phyloP scores from a whole-genome alignment of 202 grass and related monocot genomes.

The Eragrostis tef region DNA sequence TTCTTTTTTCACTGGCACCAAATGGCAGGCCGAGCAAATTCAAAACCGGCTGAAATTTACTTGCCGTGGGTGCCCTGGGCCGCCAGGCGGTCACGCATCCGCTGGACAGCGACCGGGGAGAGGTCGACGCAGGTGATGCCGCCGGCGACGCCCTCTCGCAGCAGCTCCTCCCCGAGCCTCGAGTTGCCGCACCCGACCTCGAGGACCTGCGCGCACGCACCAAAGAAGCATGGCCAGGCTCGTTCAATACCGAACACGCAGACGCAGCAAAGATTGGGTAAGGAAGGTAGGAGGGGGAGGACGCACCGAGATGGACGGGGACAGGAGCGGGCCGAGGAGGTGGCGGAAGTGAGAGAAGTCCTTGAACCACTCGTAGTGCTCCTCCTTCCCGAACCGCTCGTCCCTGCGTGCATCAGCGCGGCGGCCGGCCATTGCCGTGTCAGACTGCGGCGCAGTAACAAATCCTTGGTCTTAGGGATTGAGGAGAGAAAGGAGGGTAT shows the following conservation, averaged over 20 bases:
- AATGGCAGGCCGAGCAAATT: background rate
- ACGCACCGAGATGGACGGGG: slow-evolving; percentile 61
- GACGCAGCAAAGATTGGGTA: background rate
- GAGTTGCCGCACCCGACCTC: slow-evolving; percentile 92
- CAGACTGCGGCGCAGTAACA: background rate
- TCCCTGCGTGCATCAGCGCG: slow-evolving; percentile 71
- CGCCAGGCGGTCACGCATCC: slow-evolving; percentile 66
- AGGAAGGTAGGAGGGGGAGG: background rate
- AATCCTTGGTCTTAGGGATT: background rate
- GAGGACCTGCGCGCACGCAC: slow-evolving; percentile 52
- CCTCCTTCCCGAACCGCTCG: slow-evolving; percentile 78
- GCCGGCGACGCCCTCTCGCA: slow-evolving; percentile 59
- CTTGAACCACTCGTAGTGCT: slow-evolving; percentile 95
- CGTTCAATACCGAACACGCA: background rate
- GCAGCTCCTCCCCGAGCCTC: slow-evolving; percentile 71
- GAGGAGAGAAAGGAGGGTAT: background rate
- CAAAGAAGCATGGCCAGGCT: background rate
- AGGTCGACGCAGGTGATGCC: slow-evolving; percentile 90
- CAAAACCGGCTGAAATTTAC: slow-evolving; percentile 6
- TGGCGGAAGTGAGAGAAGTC: slow-evolving; percentile 96
- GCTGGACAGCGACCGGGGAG: slow-evolving; percentile 66
- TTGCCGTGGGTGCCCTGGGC: slow-evolving; percentile 58
- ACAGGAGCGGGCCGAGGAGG: slow-evolving; percentile 79
- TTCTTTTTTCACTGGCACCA: background rate
- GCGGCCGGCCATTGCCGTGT: slow-evolving; percentile 2